Base-by-base conservation (phyloP, 139 green algal species). In the Desmodesmus armatus region DNA sequence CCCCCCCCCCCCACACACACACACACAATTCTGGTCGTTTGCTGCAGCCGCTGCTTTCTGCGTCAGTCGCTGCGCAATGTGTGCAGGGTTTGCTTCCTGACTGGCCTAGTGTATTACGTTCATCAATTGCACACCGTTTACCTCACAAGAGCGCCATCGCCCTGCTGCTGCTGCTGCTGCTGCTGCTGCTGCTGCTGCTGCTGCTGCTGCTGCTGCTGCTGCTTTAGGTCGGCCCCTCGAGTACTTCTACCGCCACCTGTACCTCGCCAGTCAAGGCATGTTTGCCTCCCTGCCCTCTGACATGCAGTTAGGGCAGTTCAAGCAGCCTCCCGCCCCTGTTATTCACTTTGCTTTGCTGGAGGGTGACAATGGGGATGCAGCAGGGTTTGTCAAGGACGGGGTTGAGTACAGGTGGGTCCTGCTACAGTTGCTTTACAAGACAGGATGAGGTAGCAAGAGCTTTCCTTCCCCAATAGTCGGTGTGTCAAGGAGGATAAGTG, bases 401-500 rank as follows among this genome's bases (percentile, higher is more conserved):
- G 63, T 93, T 23, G 25, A 78, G 43, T 96, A 95, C 88, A 47
- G 77, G 44, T 69, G 60, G n/a, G 60, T 19, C 11, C 9, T 39
- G 60, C n/a, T 39, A 29, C 21, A 25, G n/a, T 29, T 69, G 60
- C 17, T 2, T 33, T 37, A 29, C 47, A 15, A n/a, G n/a, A n/a
- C n/a, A n/a, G n/a, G n/a, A n/a, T n/a, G n/a, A n/a, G n/a, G n/a
- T n/a, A n/a, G n/a, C n/a, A n/a, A n/a, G n/a, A n/a, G n/a, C n/a
- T n/a, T n/a, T n/a, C n/a, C n/a, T n/a, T n/a, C n/a, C n/a, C n/a
- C n/a, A n/a, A n/a, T n/a, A n/a, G n/a, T n/a, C n/a, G n/a, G n/a
- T n/a, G n/a, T n/a, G 91, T 33, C 35, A 95, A 67, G 96, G 95
- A 81, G 96, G 96, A 92, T 99, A 93, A 39, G 84, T 92, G 82